phyloP scores from a whole-genome alignment of 148 eudicot species.

The Gaultheria prostrata region DNA sequence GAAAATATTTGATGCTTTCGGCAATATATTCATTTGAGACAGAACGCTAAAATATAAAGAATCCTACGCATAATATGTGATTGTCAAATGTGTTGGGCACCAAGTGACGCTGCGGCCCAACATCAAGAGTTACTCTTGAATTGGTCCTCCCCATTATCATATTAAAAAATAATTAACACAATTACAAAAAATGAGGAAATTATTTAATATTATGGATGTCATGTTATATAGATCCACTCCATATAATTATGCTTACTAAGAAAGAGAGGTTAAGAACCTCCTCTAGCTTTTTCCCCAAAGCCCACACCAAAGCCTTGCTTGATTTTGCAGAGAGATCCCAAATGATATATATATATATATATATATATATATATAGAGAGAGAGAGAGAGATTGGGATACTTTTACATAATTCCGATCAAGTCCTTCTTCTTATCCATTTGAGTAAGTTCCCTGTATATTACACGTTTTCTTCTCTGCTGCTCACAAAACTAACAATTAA shows the following conservation, averaged over 20 bases:
- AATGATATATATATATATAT: too few species aligned
- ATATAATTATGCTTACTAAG: not conserved
- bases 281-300: conserved; percentile 13
- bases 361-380: too few species aligned
- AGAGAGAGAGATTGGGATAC: not conserved
- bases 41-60: not conserved
- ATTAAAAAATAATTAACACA: not conserved
- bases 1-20: too few species aligned
- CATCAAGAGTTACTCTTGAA: too few species aligned
- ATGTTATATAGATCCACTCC: not conserved
- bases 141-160: not conserved
- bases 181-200: not conserved
- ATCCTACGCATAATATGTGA: not conserved
- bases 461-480: conserved; percentile 14
- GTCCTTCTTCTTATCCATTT: conserved; percentile 39
- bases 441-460: conserved; percentile 44
- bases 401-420: conserved; percentile 23
- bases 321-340: conserved; percentile 29
- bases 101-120: not conserved
- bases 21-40: not conserved
- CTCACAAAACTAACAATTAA: not conserved
- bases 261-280: conserved; percentile 15
- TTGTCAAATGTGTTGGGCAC: not conserved
- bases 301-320: conserved; percentile 9
- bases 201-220: not conserved